Evolutionary conservation across 164 flowering plant species (phyloP).

Genomic region (grape (Vitis vinifera)): ASM3070453v1 NC_081809.1:1516501-1517000

Average conservation of each 20-base stretch:
- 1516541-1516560: not conserved
- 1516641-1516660: slow-evolving; percentile 76
- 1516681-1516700: slow-evolving; percentile 35
- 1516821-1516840: slow-evolving; percentile 11
- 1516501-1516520: no score
- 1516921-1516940: no score
- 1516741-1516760: slow-evolving; percentile 19
- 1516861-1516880: slow-evolving; percentile 37
- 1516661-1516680: slow-evolving; percentile 55
- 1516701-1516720: slow-evolving; percentile 46
- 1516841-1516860: slow-evolving; percentile 15
- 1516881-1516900: not conserved
- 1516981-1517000: no score
- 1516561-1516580: not conserved
- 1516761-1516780: slow-evolving; percentile 25
- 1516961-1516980: no score
- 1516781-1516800: slow-evolving; percentile 8
- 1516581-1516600: not conserved
- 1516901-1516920: no score
- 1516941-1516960: no score
- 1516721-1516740: slow-evolving; percentile 24
- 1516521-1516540: no score
- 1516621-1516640: slow-evolving; percentile 88
- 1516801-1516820: not conserved
- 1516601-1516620: slow-evolving; percentile 55